phyloP scores from a whole-genome alignment of 257 asterid genomes.

The Sherardia arvensis region DNA sequence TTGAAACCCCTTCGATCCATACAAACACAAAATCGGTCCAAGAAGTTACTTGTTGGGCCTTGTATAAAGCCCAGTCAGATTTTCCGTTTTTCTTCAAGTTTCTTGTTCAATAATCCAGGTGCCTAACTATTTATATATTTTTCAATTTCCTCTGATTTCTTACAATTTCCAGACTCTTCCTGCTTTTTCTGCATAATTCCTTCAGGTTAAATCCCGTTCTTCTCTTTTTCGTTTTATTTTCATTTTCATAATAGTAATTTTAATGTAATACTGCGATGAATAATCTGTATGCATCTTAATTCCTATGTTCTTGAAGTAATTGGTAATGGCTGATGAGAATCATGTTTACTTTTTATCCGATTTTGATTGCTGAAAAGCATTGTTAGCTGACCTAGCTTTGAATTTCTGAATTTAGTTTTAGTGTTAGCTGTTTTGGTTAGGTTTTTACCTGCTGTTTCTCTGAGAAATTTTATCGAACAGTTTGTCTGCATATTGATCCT shows the following conservation, averaged over 20 bases:
- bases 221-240: neutral
- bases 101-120: neutral
- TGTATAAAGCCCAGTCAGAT: neutral
- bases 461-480: slow-evolving; percentile 9
- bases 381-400: too few relatives aligned
- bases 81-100: neutral
- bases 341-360: neutral
- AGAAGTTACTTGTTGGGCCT: neutral
- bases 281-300: neutral
- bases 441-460: neutral
- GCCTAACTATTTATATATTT: too few relatives aligned
- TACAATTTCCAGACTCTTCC: neutral
- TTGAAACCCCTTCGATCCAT: too few relatives aligned
- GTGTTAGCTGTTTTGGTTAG: neutral
- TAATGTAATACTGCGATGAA: neutral
- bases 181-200: neutral
- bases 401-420: neutral
- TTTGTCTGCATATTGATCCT: neutral
- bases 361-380: neutral
- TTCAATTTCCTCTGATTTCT: neutral
- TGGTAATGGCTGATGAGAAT: neutral
- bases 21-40: neutral
- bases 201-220: neutral
- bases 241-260: neutral
- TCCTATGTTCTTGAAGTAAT: neutral